Conservation (phyloP, 495 filamentous ascomycete genomes). For the Apodospora peruviana region DNA sequence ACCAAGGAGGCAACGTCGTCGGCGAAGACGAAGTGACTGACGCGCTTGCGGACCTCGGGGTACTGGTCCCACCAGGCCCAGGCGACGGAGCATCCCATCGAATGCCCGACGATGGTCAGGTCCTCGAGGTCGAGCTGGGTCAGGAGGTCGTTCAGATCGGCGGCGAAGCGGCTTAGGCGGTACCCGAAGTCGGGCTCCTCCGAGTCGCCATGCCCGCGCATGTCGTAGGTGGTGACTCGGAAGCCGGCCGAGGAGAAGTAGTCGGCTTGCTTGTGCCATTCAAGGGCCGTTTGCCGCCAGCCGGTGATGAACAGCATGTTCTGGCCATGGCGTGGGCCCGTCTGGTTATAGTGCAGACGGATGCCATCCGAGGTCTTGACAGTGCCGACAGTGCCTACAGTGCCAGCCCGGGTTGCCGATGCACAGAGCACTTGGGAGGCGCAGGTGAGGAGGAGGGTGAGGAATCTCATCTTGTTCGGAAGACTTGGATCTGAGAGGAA, state of each 20-base stretch:
- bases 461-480: conserved; percentile 13
- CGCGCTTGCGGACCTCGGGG: conserved; percentile 7
- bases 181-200: conserved; percentile 12
- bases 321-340: conserved; percentile 5
- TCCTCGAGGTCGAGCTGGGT: conserved; percentile 3
- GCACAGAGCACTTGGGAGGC: not conserved
- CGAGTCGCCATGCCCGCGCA: conserved; percentile 11
- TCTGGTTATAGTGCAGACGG: conserved; percentile 7
- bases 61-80: conserved; percentile 14
- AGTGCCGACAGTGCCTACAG: not conserved
- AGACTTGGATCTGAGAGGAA: not conserved
- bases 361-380: conserved; percentile 9
- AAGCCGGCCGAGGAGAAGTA: conserved; percentile 11
- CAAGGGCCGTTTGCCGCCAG: conserved; percentile 7
- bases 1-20: conserved; percentile 2
- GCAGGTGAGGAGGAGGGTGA: not conserved
- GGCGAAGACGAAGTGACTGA: conserved; percentile 7
- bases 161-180: conserved; percentile 12
- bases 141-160: conserved; percentile 12
- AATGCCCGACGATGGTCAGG: conserved; percentile 12
- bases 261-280: conserved; percentile 11
- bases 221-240: conserved; percentile 9
- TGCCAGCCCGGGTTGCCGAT: not conserved
- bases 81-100: conserved; percentile 9
- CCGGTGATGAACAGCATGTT: conserved; percentile 11